Evolutionary conservation across 805 yeast species (phyloP), one percentile per base, ranked within the genome.

Genomic region (Hemisphaericaspora nanyangensis): DNA sequence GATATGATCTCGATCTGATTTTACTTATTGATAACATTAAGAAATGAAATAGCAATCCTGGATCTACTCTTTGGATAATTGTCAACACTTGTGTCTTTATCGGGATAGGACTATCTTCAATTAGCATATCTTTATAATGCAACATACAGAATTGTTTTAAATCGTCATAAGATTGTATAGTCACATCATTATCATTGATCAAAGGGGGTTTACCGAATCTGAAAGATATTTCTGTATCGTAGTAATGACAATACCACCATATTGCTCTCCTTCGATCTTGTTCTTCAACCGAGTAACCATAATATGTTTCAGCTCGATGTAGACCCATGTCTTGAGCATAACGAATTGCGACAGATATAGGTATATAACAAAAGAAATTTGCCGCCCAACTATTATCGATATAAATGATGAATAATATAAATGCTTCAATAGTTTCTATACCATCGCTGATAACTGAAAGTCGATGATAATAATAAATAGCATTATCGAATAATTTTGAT

Each of bases 401-500:
- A 43, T 63, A 74, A 3, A 60, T 43, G 1, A 72, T 55, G 33
- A 82, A 53, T 17, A 80, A 48, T 17, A 82, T 45, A 7, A 79
- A 58, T 0, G 76, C 85, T 49, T 70, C 78, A 12, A 79, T 56
- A 3, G 80, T 70, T 29, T 58, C 59, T 0, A 75, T 37, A 8
- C 81, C 82, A 43, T 76, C 82, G 46, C 76, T 71, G 26, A 71
- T 50, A 2, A 75, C 60, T 5, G 72, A 56, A 6, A 78, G 53
- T 43, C 76, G 65, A 47, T 76, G 78, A 47, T 72, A 81, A 50
- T 76, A 81, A 49, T 58, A 74, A 17, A 79, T 52, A 0, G 80
- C 58, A 42, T 49, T 54, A 37, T 52, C 46, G 32, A 60, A 45
- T 18, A 58, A 46, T 6, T 44, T 38, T 8, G 47, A 35, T 36